Evolutionary conservation across 257 asterid genomes (phyloP).

Genomic region (Buddleja alternifolia): DNA sequence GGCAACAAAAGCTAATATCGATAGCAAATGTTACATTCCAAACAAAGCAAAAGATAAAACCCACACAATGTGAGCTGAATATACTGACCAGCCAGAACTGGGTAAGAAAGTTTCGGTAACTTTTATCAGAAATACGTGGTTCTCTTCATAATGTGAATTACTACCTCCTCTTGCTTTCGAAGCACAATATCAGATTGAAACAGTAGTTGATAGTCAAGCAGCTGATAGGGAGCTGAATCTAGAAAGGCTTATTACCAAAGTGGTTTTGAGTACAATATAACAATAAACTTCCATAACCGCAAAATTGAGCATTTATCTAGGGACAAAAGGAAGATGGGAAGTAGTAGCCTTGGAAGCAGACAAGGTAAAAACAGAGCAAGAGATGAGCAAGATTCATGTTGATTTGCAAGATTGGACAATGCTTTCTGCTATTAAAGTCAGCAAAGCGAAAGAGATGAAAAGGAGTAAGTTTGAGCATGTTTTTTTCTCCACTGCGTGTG

Average conservation of each 20-base stretch:
- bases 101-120: slow-evolving; percentile 11
- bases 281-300: not conserved
- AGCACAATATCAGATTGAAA: not conserved
- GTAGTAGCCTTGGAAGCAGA: not conserved
- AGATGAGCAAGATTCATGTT: not conserved
- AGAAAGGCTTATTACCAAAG: not conserved
- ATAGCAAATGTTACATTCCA: slow-evolving; percentile 1
- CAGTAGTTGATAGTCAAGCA: not conserved
- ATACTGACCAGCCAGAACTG: not conserved
- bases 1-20: slow-evolving; percentile 4
- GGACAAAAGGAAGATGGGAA: not conserved
- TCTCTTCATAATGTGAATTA: not conserved
- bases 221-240: not conserved
- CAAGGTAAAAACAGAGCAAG: not conserved
- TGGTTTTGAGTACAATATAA: not conserved
- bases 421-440: not conserved
- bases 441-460: not conserved
- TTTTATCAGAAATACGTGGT: not conserved
- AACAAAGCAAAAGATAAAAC: not conserved
- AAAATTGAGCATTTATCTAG: too few relatives aligned
- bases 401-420: not conserved
- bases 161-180: not conserved
- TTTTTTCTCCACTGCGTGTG: not conserved
- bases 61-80: slow-evolving; percentile 1
- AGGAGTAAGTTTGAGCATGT: not conserved